Evolutionary conservation across 768 basidiomycete species (phyloP), one percentile per base, ranked within the genome.

Genomic region (Podaxis sp.): DNA sequence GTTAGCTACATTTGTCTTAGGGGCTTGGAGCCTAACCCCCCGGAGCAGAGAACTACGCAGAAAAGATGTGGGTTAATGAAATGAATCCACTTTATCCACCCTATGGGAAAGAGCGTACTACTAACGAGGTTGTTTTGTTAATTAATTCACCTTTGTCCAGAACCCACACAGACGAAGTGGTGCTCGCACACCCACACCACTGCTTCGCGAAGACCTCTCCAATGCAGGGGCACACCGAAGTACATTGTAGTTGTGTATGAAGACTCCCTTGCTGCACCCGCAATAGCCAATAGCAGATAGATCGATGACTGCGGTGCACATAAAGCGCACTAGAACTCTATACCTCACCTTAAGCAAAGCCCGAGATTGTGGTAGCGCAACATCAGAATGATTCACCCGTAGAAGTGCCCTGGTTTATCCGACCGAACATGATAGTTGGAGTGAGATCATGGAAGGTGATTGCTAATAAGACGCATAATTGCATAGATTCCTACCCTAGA

Each of bases 361-460:
- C 18, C 23, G 47, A 7, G 7, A 32, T 48, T 11, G 4, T 48
- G 21, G 18, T 54, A 11, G 35, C 35, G 40, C 10, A 23, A 9
- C 23, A 10, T 23, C 11, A 48, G 21, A 54, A 54, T 23, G 55
- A 42, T 51, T 51, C 51, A 51, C 35, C 64, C 64, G 64, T 47
- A 42, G 28, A 55, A 50, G 42, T 53, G 35, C 64, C 64, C 62
- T 53, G 25, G 54, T 63, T 65, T 63, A 21, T 65, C 64, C 64
- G 64, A 56, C 36, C 21, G 47, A 47, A 36, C 47, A 44, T 16
- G 7, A n/a, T 4, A 18, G 11, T 13, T 23, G 47, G 23, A 21
- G 13, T 0, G 47, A 14, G n/a, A 44, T 18, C n/a, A 18, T 21
- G 42, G 42, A 44, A 25, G 16, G 36, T 23, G 36, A 13, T 18